Base-by-base conservation (phyloP, 129 eudicot species). In the Tanacetum coccineum region DNA sequence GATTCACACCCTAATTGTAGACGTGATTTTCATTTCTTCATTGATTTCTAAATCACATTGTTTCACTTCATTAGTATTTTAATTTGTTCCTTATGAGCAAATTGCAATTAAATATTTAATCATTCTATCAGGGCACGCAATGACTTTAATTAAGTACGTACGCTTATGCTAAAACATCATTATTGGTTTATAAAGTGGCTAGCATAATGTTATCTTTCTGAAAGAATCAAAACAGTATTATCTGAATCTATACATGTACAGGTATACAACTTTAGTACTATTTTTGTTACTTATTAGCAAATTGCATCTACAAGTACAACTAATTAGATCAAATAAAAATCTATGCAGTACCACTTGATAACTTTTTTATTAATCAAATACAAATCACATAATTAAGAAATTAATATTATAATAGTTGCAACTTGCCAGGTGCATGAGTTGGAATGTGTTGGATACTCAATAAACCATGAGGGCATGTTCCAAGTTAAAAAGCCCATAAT, bases 381-480 rank as follows among this genome's bases (percentile, higher is more conserved):
- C 59, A 44, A 45, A 42, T 73, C 71, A 73, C 15, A 64, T 28
- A 46, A 48, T 54, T 50, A 67, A 67, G 46, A 59, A 21, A 32
- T 10, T 19, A 9, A 9, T 67, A 57, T 7, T 21, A 32, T 9
- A 49, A 59, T 32, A 51, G 58, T 50, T 50, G 55, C 79, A 75
- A 75, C 48, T 67, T 67, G 79, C 40, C 49, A 59, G 46, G 30
- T n/a, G 40, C 19, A 51, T 68, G 74, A 68, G 70, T 50, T 75
- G 79, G 73, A 68, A 67, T 67, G 78, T 74, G 78, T 65, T 74
- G 60, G 72, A 66, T 74, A 32, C 73, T 74, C 62, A 4, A 67
- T 67, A 22, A 67, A 49, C 54, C 74, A 59, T 50, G 70, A 67
- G 69, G 63, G 64, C 70, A 59, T 75, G 79, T 75, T 67, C 47